phyloP scores from a whole-genome alignment of 2,329 filamentous ascomycete genomes.

The Hymenoscyphus linearis region DNA sequence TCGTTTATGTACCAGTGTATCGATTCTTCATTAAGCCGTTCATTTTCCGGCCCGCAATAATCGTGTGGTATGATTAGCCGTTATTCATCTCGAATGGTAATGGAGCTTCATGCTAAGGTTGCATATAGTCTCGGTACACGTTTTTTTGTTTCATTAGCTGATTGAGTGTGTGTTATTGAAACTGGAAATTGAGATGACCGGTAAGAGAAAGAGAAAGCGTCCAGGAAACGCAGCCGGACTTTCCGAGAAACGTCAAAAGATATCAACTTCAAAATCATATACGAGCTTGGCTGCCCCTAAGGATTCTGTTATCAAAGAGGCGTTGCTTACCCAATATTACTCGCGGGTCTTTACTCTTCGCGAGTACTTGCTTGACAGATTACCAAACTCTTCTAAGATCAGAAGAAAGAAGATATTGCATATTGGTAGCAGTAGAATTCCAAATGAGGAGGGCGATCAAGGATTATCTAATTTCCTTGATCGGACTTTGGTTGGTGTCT shows the following conservation, averaged over 20 bases:
- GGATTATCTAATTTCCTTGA: conserved; percentile 26
- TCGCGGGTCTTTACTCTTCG: conserved; percentile 60
- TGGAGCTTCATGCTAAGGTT: not conserved
- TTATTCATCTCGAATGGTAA: not conserved
- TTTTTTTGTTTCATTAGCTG: not conserved
- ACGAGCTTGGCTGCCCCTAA: not conserved
- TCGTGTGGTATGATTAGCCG: not conserved
- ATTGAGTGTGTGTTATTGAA: not conserved
- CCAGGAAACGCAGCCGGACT: conserved; percentile 14
- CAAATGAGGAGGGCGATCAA: conserved; percentile 9
- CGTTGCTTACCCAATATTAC: conserved; percentile 66
- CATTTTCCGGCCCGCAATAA: not conserved
- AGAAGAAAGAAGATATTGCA: conserved; percentile 51
- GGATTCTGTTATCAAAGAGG: conserved; percentile 42
- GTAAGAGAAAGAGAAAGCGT: conserved; percentile 38
- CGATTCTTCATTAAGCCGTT: not conserved
- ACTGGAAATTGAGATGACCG: conserved; percentile 32
- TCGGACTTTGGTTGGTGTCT: conserved; percentile 29
- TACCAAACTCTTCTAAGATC: conserved; percentile 62
- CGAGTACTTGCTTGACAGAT: conserved; percentile 60
- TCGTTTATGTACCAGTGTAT: not conserved
- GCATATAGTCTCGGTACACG: not conserved
- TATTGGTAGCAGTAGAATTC: conserved; percentile 27
- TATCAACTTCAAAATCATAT: conserved; percentile 5
- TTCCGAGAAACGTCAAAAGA: conserved; percentile 28